Base-by-base conservation (phyloP, 176 grass and related monocot genomes). In the Musa beccarii region DNA sequence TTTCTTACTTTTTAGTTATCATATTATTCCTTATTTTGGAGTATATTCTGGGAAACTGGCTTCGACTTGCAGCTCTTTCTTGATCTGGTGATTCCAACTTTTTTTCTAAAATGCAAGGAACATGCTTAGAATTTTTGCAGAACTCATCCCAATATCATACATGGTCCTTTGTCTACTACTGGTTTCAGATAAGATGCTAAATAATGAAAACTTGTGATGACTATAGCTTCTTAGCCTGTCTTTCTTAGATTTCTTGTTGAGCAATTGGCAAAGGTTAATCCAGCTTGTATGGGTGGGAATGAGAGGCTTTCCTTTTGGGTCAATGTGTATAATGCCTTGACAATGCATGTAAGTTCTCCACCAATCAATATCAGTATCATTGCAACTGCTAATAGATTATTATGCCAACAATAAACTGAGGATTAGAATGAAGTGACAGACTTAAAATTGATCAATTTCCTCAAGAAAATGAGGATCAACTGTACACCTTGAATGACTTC, bases 251-350 rank as follows among this genome's bases (percentile, higher is more conserved):
- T 90, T 87, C 84, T 99, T 16, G 95, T 99, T 69, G 90, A 99
- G 82, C 88, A 99, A 76, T 79, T 99, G 81, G 87, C 86, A 21
- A 94, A 86, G 65, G 84, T 99, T 64, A 87, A 94, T 23, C 95
- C 90, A 23, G 80, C 77, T 74, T 53, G 61, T 82, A 76, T 99
- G 88, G 82, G 72, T 75, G 72, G 83, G 73, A 85, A 89, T 77
- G 80, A 99, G 84, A 89, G 82, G 80, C 86, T 99, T 68, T 90
- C 95, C 66, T 99, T 99, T 78, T 99, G 95, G 95, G 89, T 99
- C 68, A 99, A 99, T 56, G 80, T 99, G 53, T 99, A 91, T 78
- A 99, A 94, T 84, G 95, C 90, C 43, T 87, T 99, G 81, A 94
- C 94, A 85, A 94, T 99, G 95, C 95, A 99, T 91, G 95, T 99